Evolutionary conservation across 805 yeast species (phyloP).

Genomic region (Pichia cabralensis): DNA sequence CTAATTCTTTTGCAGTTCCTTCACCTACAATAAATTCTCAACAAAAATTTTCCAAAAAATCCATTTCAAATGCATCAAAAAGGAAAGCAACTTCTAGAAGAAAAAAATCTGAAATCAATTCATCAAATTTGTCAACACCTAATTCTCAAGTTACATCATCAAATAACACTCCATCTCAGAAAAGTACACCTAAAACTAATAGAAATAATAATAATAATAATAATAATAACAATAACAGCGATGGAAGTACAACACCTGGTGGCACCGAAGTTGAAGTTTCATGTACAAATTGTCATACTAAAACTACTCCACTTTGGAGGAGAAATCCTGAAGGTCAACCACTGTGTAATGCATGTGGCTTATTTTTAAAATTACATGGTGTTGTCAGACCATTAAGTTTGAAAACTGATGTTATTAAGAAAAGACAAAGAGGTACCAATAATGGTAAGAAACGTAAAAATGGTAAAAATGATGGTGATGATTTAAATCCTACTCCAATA

Average conservation of each 20-base stretch:
- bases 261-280: constrained; percentile 13
- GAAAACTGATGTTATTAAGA: constrained; percentile 55
- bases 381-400: constrained; percentile 85
- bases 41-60: too few species aligned
- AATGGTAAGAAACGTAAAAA: constrained; percentile 17
- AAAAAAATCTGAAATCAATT: neutral
- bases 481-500: constrained; percentile 37
- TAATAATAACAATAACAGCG: neutral
- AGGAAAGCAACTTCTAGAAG: neutral
- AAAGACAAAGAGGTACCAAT: constrained; percentile 58
- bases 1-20: constrained; percentile 3
- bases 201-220: neutral
- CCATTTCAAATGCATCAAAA: too few species aligned
- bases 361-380: constrained; percentile 89
- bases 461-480: constrained; percentile 35
- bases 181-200: too few species aligned
- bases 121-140: neutral
- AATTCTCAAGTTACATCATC: constrained; percentile 2
- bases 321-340: constrained; percentile 89
- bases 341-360: constrained; percentile 92
- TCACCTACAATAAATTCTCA: too few species aligned
- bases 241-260: neutral
- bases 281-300: constrained; percentile 87
- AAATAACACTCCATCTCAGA: constrained; percentile 6
- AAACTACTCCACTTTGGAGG: constrained; percentile 92